These are phyloP conservation scores for Pseudogymnoascus destructans DNA, from an alignment of 2,329 filamentous ascomycete species.

Conservation along the genomic window DNA sequence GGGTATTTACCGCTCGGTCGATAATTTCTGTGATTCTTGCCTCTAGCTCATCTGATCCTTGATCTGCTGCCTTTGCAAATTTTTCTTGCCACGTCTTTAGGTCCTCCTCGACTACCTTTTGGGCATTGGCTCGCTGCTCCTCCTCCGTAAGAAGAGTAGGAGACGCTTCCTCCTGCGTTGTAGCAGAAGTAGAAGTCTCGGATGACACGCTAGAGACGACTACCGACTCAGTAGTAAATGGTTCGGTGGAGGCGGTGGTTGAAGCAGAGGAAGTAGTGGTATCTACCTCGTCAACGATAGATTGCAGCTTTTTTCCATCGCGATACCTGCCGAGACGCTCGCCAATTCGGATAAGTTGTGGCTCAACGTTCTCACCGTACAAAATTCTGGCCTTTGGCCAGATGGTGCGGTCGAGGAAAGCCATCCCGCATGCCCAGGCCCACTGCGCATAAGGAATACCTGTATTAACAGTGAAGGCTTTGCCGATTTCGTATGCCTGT, in stretches of 20 bases:
- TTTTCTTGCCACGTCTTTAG: constrained; percentile 78
- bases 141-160: constrained; percentile 31
- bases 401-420: constrained; percentile 62
- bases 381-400: constrained; percentile 71
- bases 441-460: constrained; percentile 60
- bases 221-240: constrained; percentile 15
- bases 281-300: constrained; percentile 42
- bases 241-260: constrained; percentile 18
- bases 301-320: constrained; percentile 47
- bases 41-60: constrained; percentile 59
- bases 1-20: constrained; percentile 48
- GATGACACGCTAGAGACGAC: constrained; percentile 12
- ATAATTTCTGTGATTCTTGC: constrained; percentile 59
- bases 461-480: constrained; percentile 53
- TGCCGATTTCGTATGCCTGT: constrained; percentile 53
- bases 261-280: constrained; percentile 23
- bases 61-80: constrained; percentile 72
- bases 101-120: constrained; percentile 62
- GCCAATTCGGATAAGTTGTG: constrained; percentile 83
- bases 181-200: constrained; percentile 1
- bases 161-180: constrained; percentile 19
- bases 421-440: constrained; percentile 54
- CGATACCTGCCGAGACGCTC: constrained; percentile 70
- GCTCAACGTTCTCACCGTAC: constrained; percentile 87
- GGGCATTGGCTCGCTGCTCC: constrained; percentile 43